phyloP scores from a whole-genome alignment of 176 grass and related monocot species.

The Musa schizocarpa region DNA sequence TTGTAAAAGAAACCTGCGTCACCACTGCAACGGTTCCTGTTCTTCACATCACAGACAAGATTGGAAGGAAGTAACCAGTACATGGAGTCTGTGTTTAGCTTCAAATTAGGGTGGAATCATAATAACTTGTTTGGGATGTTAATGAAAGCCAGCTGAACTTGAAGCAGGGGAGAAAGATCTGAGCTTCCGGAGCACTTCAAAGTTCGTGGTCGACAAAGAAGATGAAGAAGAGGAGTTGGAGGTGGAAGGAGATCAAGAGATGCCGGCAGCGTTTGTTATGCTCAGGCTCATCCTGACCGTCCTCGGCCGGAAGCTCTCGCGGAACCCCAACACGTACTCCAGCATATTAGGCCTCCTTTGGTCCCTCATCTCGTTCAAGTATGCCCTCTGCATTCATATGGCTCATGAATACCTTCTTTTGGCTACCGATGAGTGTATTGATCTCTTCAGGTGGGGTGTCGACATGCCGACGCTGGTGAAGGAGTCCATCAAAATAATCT shows the following conservation, averaged over 20 bases:
- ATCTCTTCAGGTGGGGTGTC: slow-evolving; percentile 4
- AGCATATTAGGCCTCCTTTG: slow-evolving; percentile 33
- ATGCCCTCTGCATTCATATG: not conserved
- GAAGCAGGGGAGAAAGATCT: slow-evolving; percentile 22
- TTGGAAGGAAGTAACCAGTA: too few species aligned
- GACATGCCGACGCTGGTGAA: slow-evolving; percentile 11
- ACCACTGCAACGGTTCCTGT: too few species aligned
- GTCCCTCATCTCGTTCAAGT: slow-evolving; percentile 40
- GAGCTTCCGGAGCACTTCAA: slow-evolving; percentile 34
- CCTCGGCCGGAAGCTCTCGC: slow-evolving; percentile 31
- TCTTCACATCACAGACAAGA: too few species aligned
- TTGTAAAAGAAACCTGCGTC: too few species aligned
- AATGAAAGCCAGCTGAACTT: not conserved
- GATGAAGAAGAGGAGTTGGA: slow-evolving; percentile 14
- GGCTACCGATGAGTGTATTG: too few species aligned
- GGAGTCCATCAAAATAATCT: slow-evolving; percentile 16
- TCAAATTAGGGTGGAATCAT: too few species aligned
- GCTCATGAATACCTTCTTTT: too few species aligned
- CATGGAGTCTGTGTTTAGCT: too few species aligned
- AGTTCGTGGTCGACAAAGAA: slow-evolving; percentile 13
- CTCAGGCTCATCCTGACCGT: slow-evolving; percentile 26
- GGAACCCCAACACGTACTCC: slow-evolving; percentile 38
- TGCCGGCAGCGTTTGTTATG: slow-evolving; percentile 30
- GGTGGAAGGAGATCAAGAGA: slow-evolving; percentile 11
- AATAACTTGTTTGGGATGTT: not conserved